Percentiles rank a stretch among this genome's conserved stretches.
Evolutionary conservation across 2,329 filamentous ascomycete genomes (phyloP).

Genomic region (Triangularia verruculosa): DNA sequence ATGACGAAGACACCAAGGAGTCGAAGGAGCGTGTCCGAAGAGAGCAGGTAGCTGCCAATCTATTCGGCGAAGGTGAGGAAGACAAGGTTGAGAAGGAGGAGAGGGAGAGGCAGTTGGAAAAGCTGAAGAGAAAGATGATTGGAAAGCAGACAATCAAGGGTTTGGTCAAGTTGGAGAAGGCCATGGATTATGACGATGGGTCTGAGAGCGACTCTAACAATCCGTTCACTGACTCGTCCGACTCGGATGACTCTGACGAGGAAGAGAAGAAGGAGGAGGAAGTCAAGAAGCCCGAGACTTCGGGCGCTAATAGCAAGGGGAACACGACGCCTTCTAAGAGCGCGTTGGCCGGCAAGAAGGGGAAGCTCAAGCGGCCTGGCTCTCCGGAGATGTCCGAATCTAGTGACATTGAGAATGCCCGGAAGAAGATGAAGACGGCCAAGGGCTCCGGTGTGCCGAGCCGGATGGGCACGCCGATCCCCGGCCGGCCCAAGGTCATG

Average conservation of each 20-base stretch:
- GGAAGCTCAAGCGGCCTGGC: constrained; percentile 75
- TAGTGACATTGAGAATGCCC: constrained; percentile 83
- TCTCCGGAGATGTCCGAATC: constrained; percentile 87
- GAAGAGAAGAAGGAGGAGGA: constrained; percentile 59
- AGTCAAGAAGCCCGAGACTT: constrained; percentile 52
- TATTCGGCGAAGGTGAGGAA: constrained; percentile 71
- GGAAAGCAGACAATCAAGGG: constrained; percentile 79
- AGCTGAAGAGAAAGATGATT: constrained; percentile 64
- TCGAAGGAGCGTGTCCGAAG: constrained; percentile 70
- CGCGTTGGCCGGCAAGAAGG: constrained; percentile 46
- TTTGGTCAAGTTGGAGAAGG: constrained; percentile 79
- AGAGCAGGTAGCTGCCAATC: constrained; percentile 81
- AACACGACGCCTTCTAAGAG: constrained; percentile 55
- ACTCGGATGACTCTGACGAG: constrained; percentile 58
- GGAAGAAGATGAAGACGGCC: constrained; percentile 70
- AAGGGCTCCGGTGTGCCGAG: constrained; percentile 50
- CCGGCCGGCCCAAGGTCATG: constrained; percentile 40
- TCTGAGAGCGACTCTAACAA: constrained; percentile 38
- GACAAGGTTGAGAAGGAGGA: constrained; percentile 71
- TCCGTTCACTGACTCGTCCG: constrained; percentile 39
- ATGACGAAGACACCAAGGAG: constrained; percentile 77
- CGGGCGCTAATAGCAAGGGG: constrained; percentile 65
- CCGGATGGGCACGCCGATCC: constrained; percentile 54
- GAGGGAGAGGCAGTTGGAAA: constrained; percentile 64
- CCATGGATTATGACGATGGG: constrained; percentile 79